Base-by-base conservation (phyloP, 192 early-diverging fungal species). In the Linnemannia hyalina region DNA sequence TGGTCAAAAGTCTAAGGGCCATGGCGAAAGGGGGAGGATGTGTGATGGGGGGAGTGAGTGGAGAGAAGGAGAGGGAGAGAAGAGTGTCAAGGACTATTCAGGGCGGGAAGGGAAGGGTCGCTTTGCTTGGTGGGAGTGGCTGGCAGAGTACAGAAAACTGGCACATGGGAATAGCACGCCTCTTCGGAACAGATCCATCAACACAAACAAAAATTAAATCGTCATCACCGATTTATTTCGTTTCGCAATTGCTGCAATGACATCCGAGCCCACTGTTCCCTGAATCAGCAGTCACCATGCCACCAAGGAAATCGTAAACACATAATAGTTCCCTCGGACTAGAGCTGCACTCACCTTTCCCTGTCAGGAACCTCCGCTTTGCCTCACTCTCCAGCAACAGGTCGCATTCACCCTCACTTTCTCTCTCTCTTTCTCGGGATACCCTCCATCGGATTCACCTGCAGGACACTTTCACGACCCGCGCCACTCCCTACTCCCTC, bases 1-100 rank as follows among this genome's bases (percentile, higher is more conserved):
- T 86, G 84, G 84, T 81, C 84, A 86, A 86, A 86, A 86, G 84
- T 73, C 84, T 70, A 60, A 86, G 84, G 84, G 84, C 84, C 84
- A 86, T 86, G 75, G 80, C 73, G 63, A 52, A 47, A 57, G 41
- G 82, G 69, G 65, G 70, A 74, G 26, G 75, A 77, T 71, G 74
- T 70, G 40, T 41, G 69, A 49, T 69, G 49, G 78, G 78, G 78
- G 78, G 78, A 78, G 76, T 73, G 82, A 68, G 74, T 75, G 68
- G 76, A 55, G 76, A 77, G 74, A 68, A 68, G 57, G 32, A 74
- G 63, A 38, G 68, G 71, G 44, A 72, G 80, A 81, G 18, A 65
- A 73, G 55, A 26, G 38, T 44, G 57, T 38, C 60, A 54, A 54
- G 29, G 77, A 57, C 52, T 65, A 23, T 70, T 69, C 76, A 77